A percentile compares a stretch with the other conserved stretches of the same genome.
Conservation (phyloP, 2,329 filamentous ascomycete species). For the Aureobasidium melanogenum region DNA sequence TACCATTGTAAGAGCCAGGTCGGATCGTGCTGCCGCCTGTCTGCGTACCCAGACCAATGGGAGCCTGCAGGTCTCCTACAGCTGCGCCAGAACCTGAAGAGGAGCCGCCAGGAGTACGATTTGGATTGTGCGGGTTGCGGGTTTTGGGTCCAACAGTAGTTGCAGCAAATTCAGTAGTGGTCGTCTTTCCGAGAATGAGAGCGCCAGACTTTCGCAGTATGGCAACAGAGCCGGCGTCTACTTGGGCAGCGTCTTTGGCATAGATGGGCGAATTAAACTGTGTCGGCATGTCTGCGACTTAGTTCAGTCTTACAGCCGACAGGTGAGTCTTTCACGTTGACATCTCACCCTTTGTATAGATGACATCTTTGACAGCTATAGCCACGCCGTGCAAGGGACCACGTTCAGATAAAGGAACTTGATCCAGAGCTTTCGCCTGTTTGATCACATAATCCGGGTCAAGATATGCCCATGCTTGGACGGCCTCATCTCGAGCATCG, state of each 20-base stretch:
- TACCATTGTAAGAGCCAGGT: conserved; percentile 56
- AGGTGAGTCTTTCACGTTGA: background rate
- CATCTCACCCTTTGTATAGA: conserved; percentile 43
- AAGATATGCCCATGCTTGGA: conserved; percentile 45
- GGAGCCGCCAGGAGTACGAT: conserved; percentile 56
- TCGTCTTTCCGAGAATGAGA: conserved; percentile 51
- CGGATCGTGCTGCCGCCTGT: conserved; percentile 57
- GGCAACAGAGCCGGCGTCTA: conserved; percentile 46
- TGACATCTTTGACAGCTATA: conserved; percentile 53
- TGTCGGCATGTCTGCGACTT: conserved; percentile 47
- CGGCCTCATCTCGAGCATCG: conserved; percentile 33
- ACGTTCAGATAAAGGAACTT: conserved; percentile 37
- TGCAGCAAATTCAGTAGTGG: conserved; percentile 57
- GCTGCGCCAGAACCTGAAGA: conserved; percentile 59
- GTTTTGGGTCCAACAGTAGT: conserved; percentile 46
- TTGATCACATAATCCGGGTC: conserved; percentile 39
- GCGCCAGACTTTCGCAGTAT: conserved; percentile 48
- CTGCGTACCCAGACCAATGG: conserved; percentile 55
- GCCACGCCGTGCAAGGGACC: conserved; percentile 50
- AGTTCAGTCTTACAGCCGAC: background rate
- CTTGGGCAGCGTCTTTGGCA: conserved; percentile 30
- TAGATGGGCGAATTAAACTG: conserved; percentile 49
- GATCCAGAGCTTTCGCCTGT: conserved; percentile 44
- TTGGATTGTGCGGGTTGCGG: conserved; percentile 44
- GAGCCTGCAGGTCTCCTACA: conserved; percentile 56